Conservation (phyloP, 176 grass and related monocot genomes). For the Carex parvula region DNA sequence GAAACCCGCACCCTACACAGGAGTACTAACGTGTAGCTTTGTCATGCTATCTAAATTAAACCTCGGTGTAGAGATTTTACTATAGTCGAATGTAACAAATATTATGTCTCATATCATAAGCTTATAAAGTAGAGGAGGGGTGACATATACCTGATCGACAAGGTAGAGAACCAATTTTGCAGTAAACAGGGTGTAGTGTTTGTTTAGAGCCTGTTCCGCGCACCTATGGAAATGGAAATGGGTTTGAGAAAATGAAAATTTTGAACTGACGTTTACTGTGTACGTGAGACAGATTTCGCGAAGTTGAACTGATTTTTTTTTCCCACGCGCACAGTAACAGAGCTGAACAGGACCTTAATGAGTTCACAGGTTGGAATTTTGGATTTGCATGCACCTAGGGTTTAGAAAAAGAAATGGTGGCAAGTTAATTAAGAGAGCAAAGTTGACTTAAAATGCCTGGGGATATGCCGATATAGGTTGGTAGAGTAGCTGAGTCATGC, state of each 20-base stretch:
- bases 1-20: neutral
- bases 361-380: neutral
- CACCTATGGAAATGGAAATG: too few species aligned
- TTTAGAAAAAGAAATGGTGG: slow-evolving; percentile 11
- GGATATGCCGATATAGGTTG: slow-evolving; percentile 25
- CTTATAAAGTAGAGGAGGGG: neutral
- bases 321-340: too few species aligned
- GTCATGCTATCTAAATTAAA: too few species aligned
- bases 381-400: neutral
- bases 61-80: too few species aligned
- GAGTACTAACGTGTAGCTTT: too few species aligned
- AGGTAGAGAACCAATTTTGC: slow-evolving; percentile 38
- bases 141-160: slow-evolving; percentile 11
- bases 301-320: too few species aligned
- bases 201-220: neutral
- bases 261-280: too few species aligned
- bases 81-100: neutral
- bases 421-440: slow-evolving; percentile 9
- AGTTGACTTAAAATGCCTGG: slow-evolving; percentile 53
- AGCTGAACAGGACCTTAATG: neutral
- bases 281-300: too few species aligned
- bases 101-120: slow-evolving; percentile 24
- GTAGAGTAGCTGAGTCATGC: slow-evolving; percentile 59
- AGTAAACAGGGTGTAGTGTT: slow-evolving; percentile 62
- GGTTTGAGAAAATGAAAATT: too few species aligned